Percentiles rank a stretch among this genome's conserved stretches.
These are phyloP conservation scores for Podaxis sp. DNA, from an alignment of 768 basidiomycete species.

Conservation along the genomic window DNA sequence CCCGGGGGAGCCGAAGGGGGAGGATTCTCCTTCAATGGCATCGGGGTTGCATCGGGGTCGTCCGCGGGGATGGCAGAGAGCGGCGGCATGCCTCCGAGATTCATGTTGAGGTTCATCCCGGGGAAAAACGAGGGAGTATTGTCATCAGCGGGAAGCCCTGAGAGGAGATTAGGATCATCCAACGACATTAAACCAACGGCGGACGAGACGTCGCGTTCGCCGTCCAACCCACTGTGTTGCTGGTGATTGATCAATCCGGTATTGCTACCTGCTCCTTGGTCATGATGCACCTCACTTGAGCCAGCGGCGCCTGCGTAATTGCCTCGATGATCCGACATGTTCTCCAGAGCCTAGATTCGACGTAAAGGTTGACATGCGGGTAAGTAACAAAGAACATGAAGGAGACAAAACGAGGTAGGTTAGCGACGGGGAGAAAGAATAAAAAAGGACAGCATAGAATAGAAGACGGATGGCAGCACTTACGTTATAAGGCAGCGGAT, in stretches of 20 bases:
- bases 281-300: not conserved
- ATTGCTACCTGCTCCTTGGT: not conserved
- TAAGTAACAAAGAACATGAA: not conserved
- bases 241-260: not conserved
- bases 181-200: constrained; percentile 77
- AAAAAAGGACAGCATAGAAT: not conserved
- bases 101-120: constrained; percentile 16
- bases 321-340: not conserved
- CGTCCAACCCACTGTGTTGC: constrained; percentile 9
- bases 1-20: constrained; percentile 4
- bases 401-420: constrained; percentile 3
- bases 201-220: constrained; percentile 43
- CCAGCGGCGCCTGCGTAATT: not conserved
- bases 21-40: constrained; percentile 32
- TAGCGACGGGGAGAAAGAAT: constrained; percentile 10
- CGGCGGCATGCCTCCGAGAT: not conserved
- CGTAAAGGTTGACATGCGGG: not conserved
- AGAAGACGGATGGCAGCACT: not conserved
- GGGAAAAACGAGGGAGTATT: constrained; percentile 68
- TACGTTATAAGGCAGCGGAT: constrained; percentile 7
- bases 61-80: constrained; percentile 7
- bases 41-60: constrained; percentile 49
- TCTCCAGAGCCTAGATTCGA: not conserved
- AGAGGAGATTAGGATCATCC: constrained; percentile 69
- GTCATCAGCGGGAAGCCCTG: constrained; percentile 44